Conservation (phyloP, 345 rosid species). For the Eucalyptus lansdowneana region DNA sequence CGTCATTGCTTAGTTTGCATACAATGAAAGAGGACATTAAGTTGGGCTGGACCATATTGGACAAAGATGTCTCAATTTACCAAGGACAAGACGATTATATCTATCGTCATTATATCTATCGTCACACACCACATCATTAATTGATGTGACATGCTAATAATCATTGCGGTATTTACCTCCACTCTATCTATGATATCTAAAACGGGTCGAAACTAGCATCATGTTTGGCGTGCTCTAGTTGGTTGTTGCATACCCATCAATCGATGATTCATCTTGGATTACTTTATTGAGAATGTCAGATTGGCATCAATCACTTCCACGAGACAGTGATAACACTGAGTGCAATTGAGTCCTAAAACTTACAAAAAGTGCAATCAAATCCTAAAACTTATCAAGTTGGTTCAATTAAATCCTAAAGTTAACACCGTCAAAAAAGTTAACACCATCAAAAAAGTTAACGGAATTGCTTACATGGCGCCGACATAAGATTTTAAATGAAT, state of each 20-base stretch:
- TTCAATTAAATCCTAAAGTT: too few relatives aligned
- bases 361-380: too few relatives aligned
- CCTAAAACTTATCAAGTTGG: too few relatives aligned
- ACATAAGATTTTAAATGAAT: too few relatives aligned
- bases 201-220: background rate
- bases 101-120: background rate
- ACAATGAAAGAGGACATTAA: background rate
- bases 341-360: too few relatives aligned
- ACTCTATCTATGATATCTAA: background rate
- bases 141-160: background rate
- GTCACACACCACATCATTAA: background rate
- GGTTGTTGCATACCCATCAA: background rate
- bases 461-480: too few relatives aligned
- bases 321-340: background rate
- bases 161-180: background rate
- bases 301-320: background rate
- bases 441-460: too few relatives aligned
- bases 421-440: too few relatives aligned
- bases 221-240: background rate
- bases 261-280: background rate
- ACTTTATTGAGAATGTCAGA: background rate
- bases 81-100: background rate
- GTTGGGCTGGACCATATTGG: background rate
- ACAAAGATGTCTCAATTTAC: background rate
- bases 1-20: background rate